Percentiles rank a stretch among this genome's conserved stretches.
Conservation (phyloP, 345 rosid genomes). For the Bretschneidera sinensis region DNA sequence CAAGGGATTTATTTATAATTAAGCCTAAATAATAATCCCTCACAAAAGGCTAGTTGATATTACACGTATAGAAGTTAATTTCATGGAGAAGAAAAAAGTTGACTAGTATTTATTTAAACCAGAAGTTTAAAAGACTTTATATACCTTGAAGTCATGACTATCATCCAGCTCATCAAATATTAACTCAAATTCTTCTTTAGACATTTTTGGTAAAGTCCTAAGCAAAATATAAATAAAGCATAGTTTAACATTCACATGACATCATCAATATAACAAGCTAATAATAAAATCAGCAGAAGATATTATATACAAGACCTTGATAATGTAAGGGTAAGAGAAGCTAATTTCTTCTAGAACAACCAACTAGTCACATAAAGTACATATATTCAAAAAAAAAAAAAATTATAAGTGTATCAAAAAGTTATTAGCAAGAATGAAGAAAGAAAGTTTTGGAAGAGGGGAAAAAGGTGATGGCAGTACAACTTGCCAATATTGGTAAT, state of each 20-base stretch:
- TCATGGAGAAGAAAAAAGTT: background rate
- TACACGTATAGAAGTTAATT: background rate
- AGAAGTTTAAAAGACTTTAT: constrained; percentile 4
- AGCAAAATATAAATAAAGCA: constrained; percentile 13
- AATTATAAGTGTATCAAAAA: too few species aligned
- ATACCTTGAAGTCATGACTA: constrained; percentile 87
- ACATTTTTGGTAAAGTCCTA: constrained; percentile 87
- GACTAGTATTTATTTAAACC: background rate
- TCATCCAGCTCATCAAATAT: constrained; percentile 95
- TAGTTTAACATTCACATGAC: constrained; percentile 5
- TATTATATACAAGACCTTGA: background rate
- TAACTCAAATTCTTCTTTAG: constrained; percentile 73
- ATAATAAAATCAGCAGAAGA: background rate
- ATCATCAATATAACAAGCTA: constrained; percentile 7
- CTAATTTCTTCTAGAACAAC: background rate
- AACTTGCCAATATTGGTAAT: background rate
- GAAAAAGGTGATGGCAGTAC: background rate
- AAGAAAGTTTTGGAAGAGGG: background rate
- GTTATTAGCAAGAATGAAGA: background rate
- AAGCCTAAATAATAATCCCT: too few species aligned
- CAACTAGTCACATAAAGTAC: background rate
- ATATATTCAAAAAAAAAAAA: too few species aligned
- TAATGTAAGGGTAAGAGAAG: background rate
- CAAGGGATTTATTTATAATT: too few species aligned
- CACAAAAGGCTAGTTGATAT: background rate